A percentile compares a stretch with the other conserved stretches of the same genome.
Conservation (phyloP, 1,284 basidiomycete genomes). For the Marasmius oreades region DNA sequence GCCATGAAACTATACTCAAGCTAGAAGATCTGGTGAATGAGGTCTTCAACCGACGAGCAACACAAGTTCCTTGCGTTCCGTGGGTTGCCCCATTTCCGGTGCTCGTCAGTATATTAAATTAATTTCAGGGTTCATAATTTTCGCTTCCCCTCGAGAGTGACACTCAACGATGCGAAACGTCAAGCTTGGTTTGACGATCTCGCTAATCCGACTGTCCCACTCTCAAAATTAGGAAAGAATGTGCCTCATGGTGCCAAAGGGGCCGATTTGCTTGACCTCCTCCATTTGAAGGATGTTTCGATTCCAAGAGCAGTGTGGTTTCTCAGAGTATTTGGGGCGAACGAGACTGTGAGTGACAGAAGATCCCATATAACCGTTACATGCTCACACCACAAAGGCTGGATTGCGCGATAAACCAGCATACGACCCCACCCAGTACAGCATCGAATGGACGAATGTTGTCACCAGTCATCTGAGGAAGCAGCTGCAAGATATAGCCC, state of each 20-base stretch:
- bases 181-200: constrained; percentile 90
- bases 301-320: constrained; percentile 94
- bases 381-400: constrained; percentile 37
- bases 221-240: constrained; percentile 84
- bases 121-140: constrained; percentile 65
- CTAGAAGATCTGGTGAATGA: constrained; percentile 81
- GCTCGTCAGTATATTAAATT: constrained; percentile 6
- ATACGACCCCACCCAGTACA: constrained; percentile 81
- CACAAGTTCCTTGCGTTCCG: constrained; percentile 57
- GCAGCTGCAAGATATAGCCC: constrained; percentile 79
- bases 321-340: constrained; percentile 90
- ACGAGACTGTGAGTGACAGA: constrained; percentile 73
- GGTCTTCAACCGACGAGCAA: constrained; percentile 64
- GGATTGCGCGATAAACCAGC: constrained; percentile 69
- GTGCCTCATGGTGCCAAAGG: constrained; percentile 95
- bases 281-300: constrained; percentile 80
- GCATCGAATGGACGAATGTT: constrained; percentile 85
- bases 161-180: constrained; percentile 86
- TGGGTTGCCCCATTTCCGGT: constrained; percentile 32
- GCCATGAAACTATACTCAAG: constrained; percentile 55
- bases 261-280: constrained; percentile 85
- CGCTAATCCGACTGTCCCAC: constrained; percentile 84
- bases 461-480: constrained; percentile 89
- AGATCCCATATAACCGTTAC: background rate
- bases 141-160: constrained; percentile 84